A percentile compares a stretch with the other conserved stretches of the same genome.
Evolutionary conservation across 2,329 filamentous ascomycete genomes (phyloP).

Genomic region (Sporothrix variecibatus): DNA sequence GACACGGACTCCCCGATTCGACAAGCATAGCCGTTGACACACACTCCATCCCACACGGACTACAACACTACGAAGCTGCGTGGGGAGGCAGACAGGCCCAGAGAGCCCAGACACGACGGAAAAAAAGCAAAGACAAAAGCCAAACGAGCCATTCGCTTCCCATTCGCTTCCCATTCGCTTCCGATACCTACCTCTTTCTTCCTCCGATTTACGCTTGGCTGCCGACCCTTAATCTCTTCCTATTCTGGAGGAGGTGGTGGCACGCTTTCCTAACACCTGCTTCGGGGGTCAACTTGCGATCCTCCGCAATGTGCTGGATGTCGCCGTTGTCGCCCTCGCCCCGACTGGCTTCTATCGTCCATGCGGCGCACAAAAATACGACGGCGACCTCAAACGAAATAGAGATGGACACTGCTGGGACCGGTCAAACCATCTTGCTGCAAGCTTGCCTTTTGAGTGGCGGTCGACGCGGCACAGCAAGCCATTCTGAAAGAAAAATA

Average conservation of each 20-base stretch:
- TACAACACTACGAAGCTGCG: constrained; percentile 17
- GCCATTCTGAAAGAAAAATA: neutral
- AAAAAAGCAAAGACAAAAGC: neutral
- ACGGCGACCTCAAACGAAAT: neutral
- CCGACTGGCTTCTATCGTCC: neutral
- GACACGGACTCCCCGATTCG: constrained; percentile 13
- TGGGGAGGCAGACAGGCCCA: constrained; percentile 1
- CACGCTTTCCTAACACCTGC: neutral
- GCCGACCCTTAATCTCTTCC: constrained; percentile 16
- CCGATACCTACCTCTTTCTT: neutral
- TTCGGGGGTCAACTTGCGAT: neutral
- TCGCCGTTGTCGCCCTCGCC: constrained; percentile 17
- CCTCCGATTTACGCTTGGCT: constrained; percentile 11
- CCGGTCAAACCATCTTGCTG: constrained; percentile 11
- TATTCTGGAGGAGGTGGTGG: neutral
- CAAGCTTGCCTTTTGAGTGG: neutral
- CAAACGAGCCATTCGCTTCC: neutral
- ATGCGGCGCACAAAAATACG: neutral
- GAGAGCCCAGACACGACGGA: neutral
- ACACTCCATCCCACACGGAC: constrained; percentile 18
- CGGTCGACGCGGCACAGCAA: constrained; percentile 18
- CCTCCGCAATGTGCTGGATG: neutral
- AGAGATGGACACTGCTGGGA: neutral
- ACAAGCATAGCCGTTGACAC: neutral
- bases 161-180: constrained; percentile 1